Evolutionary conservation across 2,329 filamentous ascomycete genomes (phyloP).

Genomic region (Cadophora sp.): DNA sequence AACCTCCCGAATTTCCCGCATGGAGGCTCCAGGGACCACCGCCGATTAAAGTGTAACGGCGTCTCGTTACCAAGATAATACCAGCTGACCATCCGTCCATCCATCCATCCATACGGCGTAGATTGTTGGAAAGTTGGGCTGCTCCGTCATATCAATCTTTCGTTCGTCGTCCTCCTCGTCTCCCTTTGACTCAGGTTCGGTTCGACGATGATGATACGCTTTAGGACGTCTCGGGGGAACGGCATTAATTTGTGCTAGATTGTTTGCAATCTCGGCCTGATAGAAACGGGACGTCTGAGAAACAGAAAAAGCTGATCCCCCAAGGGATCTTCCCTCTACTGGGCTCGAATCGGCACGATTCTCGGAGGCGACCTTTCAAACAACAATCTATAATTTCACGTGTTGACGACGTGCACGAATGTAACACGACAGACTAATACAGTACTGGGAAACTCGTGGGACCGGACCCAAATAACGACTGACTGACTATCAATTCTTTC

Average conservation of each 20-base stretch:
- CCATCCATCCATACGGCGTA: slow-evolving; percentile 4
- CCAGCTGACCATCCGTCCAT: slow-evolving; percentile 28
- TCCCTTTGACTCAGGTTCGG: slow-evolving; percentile 8
- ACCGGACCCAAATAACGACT: slow-evolving; percentile 22
- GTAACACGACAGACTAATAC: slow-evolving; percentile 15
- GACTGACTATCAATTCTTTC: slow-evolving; percentile 2
- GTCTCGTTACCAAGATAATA: slow-evolving; percentile 24
- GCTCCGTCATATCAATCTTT: slow-evolving; percentile 20
- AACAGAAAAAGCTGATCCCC: slow-evolving; percentile 17
- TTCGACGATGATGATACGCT: slow-evolving; percentile 21
- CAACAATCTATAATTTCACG: slow-evolving; percentile 24
- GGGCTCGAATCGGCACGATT: slow-evolving; percentile 25
- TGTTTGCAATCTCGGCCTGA: slow-evolving; percentile 28
- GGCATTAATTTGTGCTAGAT: slow-evolving; percentile 32
- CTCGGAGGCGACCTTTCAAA: slow-evolving; percentile 21
- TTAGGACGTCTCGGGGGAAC: slow-evolving; percentile 29
- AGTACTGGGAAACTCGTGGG: slow-evolving; percentile 18
- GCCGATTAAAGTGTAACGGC: slow-evolving; percentile 30
- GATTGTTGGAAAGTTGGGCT: slow-evolving; percentile 19
- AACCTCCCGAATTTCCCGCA: slow-evolving; percentile 34
- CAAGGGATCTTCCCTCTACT: too few relatives aligned
- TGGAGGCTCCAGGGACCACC: slow-evolving; percentile 25
- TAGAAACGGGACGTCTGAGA: slow-evolving; percentile 21
- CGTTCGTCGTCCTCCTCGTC: neutral
- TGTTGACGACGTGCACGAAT: slow-evolving; percentile 22